Evolutionary conservation across 2,329 filamentous ascomycete species (phyloP).

Genomic region (Aurifilum marmelostoma): DNA sequence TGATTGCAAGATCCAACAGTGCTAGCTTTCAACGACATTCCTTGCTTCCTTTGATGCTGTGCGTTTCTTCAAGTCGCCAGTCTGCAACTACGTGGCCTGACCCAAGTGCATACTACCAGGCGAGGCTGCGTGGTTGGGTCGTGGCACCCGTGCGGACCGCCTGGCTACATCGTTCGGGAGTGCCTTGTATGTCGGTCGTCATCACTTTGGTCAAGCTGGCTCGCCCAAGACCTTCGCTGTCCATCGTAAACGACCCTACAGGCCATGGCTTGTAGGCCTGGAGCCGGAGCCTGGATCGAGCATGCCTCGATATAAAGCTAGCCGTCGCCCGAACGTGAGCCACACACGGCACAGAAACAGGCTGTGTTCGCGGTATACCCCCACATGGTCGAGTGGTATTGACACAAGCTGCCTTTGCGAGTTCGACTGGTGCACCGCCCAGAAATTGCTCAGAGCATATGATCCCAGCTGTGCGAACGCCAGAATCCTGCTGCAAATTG

Average conservation of each 20-base stretch:
- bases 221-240: background rate
- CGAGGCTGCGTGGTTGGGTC: background rate
- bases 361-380: background rate
- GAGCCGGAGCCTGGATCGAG: background rate
- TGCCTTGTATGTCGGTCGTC: background rate
- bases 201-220: conserved; percentile 12
- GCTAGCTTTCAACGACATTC: background rate
- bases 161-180: background rate
- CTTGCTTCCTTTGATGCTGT: background rate
- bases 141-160: background rate
- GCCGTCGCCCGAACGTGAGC: background rate
- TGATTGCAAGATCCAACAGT: background rate
- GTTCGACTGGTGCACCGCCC: background rate
- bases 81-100: background rate
- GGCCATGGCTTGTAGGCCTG: background rate
- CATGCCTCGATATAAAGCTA: conserved; percentile 1
- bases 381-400: background rate
- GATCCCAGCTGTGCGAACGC: background rate
- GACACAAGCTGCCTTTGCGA: background rate
- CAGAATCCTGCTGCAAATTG: conserved; percentile 8
- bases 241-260: background rate
- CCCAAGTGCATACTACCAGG: background rate
- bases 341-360: background rate
- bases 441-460: background rate
- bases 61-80: background rate